A percentile compares a stretch with the other conserved stretches of the same genome.
phyloP scores from a whole-genome alignment of 257 asterid species.

The Prunella vulgaris region DNA sequence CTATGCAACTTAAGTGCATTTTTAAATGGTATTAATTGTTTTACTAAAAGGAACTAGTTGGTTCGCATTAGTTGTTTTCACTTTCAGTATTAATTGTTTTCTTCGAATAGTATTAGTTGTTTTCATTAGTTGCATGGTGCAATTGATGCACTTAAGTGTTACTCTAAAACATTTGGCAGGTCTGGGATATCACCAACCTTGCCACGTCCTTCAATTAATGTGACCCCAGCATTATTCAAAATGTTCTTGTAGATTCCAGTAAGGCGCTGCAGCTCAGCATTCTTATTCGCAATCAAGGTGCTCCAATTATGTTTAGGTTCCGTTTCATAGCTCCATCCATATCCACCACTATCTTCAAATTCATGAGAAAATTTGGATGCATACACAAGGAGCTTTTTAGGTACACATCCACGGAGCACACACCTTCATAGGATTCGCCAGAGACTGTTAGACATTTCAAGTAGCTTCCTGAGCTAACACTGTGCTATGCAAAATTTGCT shows the following conservation, averaged over 20 bases:
- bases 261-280: slow-evolving; percentile 87
- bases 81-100: no score
- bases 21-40: no score
- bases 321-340: slow-evolving; percentile 84
- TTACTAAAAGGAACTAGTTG: no score
- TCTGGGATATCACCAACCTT: slow-evolving; percentile 51
- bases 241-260: slow-evolving; percentile 83
- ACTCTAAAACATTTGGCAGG: neutral
- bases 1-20: no score
- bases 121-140: no score
- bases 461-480: slow-evolving; percentile 5
- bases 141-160: no score
- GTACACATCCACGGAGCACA: slow-evolving; percentile 98
- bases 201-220: slow-evolving; percentile 87
- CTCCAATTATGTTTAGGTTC: slow-evolving; percentile 96
- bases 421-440: slow-evolving; percentile 54
- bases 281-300: slow-evolving; percentile 87
- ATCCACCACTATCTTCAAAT: slow-evolving; percentile 87
- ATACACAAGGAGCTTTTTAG: slow-evolving; percentile 86
- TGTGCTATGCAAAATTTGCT: slow-evolving; percentile 1
- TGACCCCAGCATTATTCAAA: slow-evolving; percentile 70
- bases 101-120: no score
- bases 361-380: slow-evolving; percentile 93
- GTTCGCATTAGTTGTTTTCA: no score
- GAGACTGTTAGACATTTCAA: slow-evolving; percentile 19